A percentile compares a stretch with the other conserved stretches of the same genome.
These are phyloP conservation scores for Penicillium rolfsii DNA, from an alignment of 2,329 filamentous ascomycete species.

Conservation along the genomic window DNA sequence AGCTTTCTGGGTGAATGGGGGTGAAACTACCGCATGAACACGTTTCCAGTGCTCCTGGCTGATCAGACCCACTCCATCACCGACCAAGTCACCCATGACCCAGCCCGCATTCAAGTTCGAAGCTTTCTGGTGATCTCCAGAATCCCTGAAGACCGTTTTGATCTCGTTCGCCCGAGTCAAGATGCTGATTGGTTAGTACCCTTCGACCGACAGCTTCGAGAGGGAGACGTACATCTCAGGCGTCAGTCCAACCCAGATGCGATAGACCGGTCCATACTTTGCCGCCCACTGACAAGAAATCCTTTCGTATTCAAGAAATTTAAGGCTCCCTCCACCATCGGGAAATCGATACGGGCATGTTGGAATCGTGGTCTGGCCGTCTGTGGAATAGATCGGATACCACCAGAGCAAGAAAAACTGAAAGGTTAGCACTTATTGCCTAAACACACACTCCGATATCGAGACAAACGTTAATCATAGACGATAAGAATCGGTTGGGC, in stretches of 20 bases:
- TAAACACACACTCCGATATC: neutral
- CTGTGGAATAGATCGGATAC: constrained; percentile 11
- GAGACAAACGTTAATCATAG: neutral
- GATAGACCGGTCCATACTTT: constrained; percentile 44
- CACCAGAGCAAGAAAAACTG: constrained; percentile 3
- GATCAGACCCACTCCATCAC: constrained; percentile 50
- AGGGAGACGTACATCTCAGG: constrained; percentile 44
- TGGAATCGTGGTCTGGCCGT: constrained; percentile 8
- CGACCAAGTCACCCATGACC: constrained; percentile 47
- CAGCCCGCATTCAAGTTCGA: constrained; percentile 48
- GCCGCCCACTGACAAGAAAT: constrained; percentile 40
- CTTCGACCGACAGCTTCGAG: neutral
- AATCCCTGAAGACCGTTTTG: constrained; percentile 48
- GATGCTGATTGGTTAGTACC: constrained; percentile 34
- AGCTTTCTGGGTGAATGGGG: constrained; percentile 1
- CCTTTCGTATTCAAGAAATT: constrained; percentile 44
- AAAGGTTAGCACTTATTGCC: neutral
- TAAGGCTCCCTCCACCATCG: constrained; percentile 48
- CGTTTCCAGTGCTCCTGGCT: constrained; percentile 27
- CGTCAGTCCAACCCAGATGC: constrained; percentile 44
- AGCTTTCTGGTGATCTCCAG: constrained; percentile 50
- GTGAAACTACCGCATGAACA: constrained; percentile 1
- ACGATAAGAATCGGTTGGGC: neutral
- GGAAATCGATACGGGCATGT: constrained; percentile 32
- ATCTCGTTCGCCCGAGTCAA: constrained; percentile 43